Evolutionary conservation across 257 asterid species (phyloP).

Genomic region (Agastache rugosa): DNA sequence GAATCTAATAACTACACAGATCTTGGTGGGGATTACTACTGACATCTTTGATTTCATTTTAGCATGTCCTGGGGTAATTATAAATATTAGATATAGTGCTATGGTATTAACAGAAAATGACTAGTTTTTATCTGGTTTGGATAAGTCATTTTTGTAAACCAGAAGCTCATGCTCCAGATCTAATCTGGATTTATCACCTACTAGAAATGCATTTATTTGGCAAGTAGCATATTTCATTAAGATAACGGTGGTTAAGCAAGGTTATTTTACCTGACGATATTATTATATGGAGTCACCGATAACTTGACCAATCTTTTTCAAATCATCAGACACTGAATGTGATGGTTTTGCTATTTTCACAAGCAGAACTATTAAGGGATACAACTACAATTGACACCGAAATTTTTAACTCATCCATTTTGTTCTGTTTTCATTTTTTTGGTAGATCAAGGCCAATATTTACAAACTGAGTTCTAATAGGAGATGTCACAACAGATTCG

Average conservation of each 20-base stretch:
- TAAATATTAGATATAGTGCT: background rate
- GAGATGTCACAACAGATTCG: background rate
- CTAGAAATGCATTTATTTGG: conserved; percentile 5
- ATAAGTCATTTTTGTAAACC: background rate
- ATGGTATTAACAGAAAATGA: background rate
- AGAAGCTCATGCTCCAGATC: background rate
- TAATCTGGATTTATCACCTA: background rate
- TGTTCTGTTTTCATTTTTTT: no score
- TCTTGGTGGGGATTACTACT: background rate
- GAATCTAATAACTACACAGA: background rate
- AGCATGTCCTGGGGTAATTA: background rate
- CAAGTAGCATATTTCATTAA: background rate
- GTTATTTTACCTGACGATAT: background rate
- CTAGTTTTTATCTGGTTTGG: background rate
- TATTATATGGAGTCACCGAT: background rate
- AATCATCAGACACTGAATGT: background rate
- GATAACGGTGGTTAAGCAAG: background rate
- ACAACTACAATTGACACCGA: background rate
- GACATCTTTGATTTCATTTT: background rate
- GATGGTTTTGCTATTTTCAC: background rate
- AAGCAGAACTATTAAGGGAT: background rate
- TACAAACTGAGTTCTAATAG: background rate
- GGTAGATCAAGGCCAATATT: no score
- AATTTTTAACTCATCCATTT: background rate
- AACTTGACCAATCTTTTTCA: background rate